A percentile compares a stretch with the other conserved stretches of the same genome.
Evolutionary conservation across 768 basidiomycete species (phyloP).

Genomic region (Tricholoma terreum): DNA sequence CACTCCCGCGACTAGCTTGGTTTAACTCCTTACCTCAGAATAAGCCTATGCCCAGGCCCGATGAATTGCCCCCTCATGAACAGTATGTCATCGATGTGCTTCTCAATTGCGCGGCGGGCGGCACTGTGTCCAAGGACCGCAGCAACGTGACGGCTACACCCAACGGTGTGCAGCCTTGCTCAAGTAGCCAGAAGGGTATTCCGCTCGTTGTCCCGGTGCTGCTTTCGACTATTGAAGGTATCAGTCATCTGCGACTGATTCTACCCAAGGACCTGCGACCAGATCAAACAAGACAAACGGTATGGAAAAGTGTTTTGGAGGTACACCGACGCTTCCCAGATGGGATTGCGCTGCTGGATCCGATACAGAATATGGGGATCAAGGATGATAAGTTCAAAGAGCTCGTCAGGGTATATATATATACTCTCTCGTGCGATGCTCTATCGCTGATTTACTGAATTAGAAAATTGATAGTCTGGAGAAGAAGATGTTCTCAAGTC

Average conservation of each 20-base stretch:
- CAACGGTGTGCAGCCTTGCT: constrained; percentile 73
- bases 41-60: constrained; percentile 61
- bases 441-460: not conserved
- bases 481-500: constrained; percentile 74
- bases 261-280: constrained; percentile 88
- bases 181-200: constrained; percentile 66
- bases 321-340: constrained; percentile 89
- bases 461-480: constrained; percentile 94
- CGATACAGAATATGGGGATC: constrained; percentile 92
- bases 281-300: constrained; percentile 71
- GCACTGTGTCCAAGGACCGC: constrained; percentile 57
- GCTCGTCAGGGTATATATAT: constrained; percentile 67
- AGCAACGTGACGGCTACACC: constrained; percentile 55
- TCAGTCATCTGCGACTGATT: constrained; percentile 83
- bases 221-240: constrained; percentile 79
- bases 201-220: constrained; percentile 88
- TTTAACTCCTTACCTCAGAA: constrained; percentile 38
- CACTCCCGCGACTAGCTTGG: not conserved
- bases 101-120: constrained; percentile 70
- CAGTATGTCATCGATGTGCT: constrained; percentile 94
- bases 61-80: constrained; percentile 77
- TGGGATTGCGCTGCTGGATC: constrained; percentile 85
- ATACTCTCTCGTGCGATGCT: not conserved
- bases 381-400: constrained; percentile 91
- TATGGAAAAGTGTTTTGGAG: constrained; percentile 88